phyloP scores from a whole-genome alignment of 176 grass and related monocot genomes.

The Phoenix roebelenii region DNA sequence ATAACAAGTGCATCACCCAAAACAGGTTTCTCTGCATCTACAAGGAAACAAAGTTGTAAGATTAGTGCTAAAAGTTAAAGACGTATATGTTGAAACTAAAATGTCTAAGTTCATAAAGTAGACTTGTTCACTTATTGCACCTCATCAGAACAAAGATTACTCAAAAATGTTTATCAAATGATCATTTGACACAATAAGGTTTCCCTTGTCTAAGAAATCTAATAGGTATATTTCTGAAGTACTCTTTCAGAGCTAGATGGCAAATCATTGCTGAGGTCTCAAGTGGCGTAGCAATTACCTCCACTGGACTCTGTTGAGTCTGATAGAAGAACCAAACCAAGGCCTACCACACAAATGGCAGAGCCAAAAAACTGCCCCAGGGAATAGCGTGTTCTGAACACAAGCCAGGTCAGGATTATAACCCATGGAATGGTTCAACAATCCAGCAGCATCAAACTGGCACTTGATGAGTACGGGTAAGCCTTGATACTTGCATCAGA shows the following conservation, averaged over 20 bases:
- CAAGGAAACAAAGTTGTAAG: slow-evolving; percentile 4
- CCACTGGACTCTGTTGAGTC: slow-evolving; percentile 24
- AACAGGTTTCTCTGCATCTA: slow-evolving; percentile 46
- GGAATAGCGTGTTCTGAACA: slow-evolving; percentile 48
- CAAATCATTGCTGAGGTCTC: background rate
- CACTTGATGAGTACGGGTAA: slow-evolving; percentile 71
- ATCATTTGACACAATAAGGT: no score
- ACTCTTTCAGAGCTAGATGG: background rate
- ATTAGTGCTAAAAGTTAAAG: background rate
- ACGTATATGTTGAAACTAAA: no score
- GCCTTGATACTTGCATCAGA: slow-evolving; percentile 45
- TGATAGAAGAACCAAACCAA: slow-evolving; percentile 64
- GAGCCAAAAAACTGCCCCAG: slow-evolving; percentile 46
- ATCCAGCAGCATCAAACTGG: slow-evolving; percentile 59
- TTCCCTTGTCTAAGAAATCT: no score
- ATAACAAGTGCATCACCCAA: slow-evolving; percentile 62
- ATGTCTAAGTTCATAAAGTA: no score
- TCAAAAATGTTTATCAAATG: no score
- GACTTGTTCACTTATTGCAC: no score
- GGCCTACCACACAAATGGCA: slow-evolving; percentile 43
- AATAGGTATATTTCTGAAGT: no score
- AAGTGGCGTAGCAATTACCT: slow-evolving; percentile 12
- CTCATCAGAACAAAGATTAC: no score
- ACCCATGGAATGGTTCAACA: slow-evolving; percentile 78
- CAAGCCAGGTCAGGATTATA: slow-evolving; percentile 63